phyloP scores from a whole-genome alignment of 2,329 filamentous ascomycete genomes.

The Neofusicoccum laricinum region DNA sequence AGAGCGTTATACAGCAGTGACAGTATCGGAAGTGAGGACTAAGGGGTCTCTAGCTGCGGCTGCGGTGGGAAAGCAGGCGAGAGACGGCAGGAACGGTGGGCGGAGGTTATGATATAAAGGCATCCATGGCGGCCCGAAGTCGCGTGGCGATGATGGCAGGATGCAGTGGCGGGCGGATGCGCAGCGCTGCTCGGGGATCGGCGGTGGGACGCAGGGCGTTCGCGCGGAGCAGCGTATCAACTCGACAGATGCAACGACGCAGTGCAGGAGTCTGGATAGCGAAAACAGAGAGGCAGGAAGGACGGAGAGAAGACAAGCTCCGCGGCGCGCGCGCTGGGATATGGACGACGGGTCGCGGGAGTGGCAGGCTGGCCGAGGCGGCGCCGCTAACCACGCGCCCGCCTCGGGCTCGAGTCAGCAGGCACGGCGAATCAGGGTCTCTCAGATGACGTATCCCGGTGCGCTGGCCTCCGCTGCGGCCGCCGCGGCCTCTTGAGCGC shows the following conservation, averaged over 20 bases:
- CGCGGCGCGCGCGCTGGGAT: not conserved
- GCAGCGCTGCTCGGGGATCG: not conserved
- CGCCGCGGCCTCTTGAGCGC: not conserved
- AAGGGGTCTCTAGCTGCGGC: not conserved
- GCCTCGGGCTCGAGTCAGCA: not conserved
- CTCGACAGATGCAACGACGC: not conserved
- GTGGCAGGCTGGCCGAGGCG: constrained; percentile 1
- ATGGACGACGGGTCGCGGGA: constrained; percentile 4
- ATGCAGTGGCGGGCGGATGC: not conserved
- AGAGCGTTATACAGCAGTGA: not conserved
- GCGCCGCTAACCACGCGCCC: not conserved
- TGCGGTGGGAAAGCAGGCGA: not conserved
- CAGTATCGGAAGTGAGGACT: not conserved
- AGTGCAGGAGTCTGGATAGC: not conserved
- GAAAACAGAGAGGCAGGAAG: not conserved
- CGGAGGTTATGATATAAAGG: constrained; percentile 3
- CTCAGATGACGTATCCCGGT: not conserved
- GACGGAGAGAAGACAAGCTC: constrained; percentile 6
- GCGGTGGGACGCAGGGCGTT: not conserved
- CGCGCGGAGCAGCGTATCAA: not conserved
- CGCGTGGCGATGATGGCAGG: not conserved
- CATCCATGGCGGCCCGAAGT: constrained; percentile 8
- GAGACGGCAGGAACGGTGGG: not conserved
- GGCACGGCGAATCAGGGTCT: not conserved
- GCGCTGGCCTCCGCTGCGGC: not conserved